phyloP scores from a whole-genome alignment of 2,329 filamentous ascomycete species.

The Huntiella savannae region DNA sequence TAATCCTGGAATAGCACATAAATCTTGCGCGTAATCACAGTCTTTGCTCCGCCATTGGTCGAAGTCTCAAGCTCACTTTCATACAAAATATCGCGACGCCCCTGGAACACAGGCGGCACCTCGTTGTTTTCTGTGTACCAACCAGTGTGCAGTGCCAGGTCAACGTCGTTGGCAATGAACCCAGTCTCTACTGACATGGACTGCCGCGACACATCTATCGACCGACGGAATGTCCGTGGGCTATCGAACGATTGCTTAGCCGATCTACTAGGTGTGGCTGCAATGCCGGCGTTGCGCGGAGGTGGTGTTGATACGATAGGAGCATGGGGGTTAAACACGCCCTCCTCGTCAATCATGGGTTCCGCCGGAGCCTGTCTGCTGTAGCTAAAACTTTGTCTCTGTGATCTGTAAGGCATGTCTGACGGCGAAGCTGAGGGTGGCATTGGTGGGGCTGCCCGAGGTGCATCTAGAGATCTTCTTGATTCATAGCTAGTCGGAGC shows the following conservation, averaged over 20 bases:
- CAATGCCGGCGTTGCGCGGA: conserved; percentile 17
- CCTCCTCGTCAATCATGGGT: conserved; percentile 26
- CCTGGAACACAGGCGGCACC: conserved; percentile 64
- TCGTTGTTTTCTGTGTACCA: conserved; percentile 80
- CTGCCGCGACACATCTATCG: conserved; percentile 57
- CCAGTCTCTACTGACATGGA: conserved; percentile 52
- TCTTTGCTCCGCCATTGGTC: conserved; percentile 49
- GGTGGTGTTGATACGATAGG: conserved; percentile 4
- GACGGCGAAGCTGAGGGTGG: conserved; percentile 13
- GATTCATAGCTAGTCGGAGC: conserved; percentile 25
- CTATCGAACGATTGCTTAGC: conserved; percentile 46
- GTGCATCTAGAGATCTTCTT: conserved; percentile 44
- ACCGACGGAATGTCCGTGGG: conserved; percentile 33
- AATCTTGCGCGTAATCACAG: conserved; percentile 57
- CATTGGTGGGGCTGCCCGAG: conserved; percentile 23
- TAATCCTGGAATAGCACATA: conserved; percentile 91
- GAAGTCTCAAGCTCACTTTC: conserved; percentile 64
- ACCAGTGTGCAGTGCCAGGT: conserved; percentile 50
- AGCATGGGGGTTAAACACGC: conserved; percentile 21
- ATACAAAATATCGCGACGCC: conserved; percentile 62
- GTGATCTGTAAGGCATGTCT: conserved; percentile 30
- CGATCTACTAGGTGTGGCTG: conserved; percentile 15
- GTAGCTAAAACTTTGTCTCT: conserved; percentile 11
- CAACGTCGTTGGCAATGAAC: conserved; percentile 74
- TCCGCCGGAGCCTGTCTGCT: conserved; percentile 16